Evolutionary conservation across 2,329 filamentous ascomycete genomes (phyloP).

Genomic region (Fusarium sp.): DNA sequence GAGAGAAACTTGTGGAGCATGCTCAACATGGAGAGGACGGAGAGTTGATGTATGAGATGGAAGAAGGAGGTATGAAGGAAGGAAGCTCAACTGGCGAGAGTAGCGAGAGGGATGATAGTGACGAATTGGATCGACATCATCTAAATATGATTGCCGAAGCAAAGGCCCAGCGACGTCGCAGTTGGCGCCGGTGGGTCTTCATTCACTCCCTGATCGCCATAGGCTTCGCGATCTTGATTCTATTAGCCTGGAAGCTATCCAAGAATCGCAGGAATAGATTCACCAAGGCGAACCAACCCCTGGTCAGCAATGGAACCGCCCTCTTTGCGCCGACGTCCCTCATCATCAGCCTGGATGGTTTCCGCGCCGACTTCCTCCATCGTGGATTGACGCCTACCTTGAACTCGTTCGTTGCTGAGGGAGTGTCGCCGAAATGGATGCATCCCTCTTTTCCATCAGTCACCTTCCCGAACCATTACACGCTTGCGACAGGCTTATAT

Average conservation of each 20-base stretch:
- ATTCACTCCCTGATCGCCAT: slow-evolving; percentile 62
- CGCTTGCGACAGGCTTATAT: slow-evolving; percentile 88
- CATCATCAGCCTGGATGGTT: slow-evolving; percentile 92
- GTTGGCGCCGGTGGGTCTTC: slow-evolving; percentile 64
- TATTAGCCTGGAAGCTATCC: slow-evolving; percentile 69
- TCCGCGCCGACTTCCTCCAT: slow-evolving; percentile 91
- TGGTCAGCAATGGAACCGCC: slow-evolving; percentile 83
- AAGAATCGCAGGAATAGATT: slow-evolving; percentile 52
- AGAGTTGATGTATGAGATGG: slow-evolving; percentile 89
- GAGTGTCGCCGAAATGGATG: slow-evolving; percentile 93
- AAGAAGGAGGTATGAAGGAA: slow-evolving; percentile 77
- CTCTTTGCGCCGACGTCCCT: slow-evolving; percentile 92
- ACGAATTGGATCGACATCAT: slow-evolving; percentile 64
- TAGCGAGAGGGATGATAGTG: slow-evolving; percentile 68
- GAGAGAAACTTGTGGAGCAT: slow-evolving; percentile 60
- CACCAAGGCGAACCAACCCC: slow-evolving; percentile 40
- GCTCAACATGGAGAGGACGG: slow-evolving; percentile 73
- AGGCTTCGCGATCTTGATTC: slow-evolving; percentile 64
- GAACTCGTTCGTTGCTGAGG: slow-evolving; percentile 79
- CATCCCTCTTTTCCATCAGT: slow-evolving; percentile 93
- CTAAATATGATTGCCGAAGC: slow-evolving; percentile 59
- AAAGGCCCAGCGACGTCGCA: slow-evolving; percentile 59
- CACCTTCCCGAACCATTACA: slow-evolving; percentile 97
- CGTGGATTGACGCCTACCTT: slow-evolving; percentile 85
- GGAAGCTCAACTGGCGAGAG: slow-evolving; percentile 71